A percentile compares a stretch with the other conserved stretches of the same genome.
Conservation (phyloP, 2,329 filamentous ascomycete genomes). For the Aspergillus calidoustus region DNA sequence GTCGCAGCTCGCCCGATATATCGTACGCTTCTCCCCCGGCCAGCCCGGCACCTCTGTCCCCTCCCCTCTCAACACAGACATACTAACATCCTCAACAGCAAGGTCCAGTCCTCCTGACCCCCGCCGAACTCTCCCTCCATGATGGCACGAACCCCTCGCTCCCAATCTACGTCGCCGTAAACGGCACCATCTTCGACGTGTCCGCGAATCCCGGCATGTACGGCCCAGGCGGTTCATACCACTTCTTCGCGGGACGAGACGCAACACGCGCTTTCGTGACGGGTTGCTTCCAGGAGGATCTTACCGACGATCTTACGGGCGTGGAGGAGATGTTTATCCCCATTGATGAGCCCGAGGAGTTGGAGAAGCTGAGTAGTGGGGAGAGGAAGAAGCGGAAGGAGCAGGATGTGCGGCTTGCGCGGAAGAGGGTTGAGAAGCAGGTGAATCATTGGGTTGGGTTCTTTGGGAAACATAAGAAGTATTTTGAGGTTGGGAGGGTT, state of each 20-base stretch:
- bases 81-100: conserved; percentile 35
- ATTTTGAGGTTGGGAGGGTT: conserved; percentile 78
- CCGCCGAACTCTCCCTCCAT: conserved; percentile 72
- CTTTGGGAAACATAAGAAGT: conserved; percentile 79
- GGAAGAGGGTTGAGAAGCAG: conserved; percentile 66
- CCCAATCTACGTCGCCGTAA: conserved; percentile 88
- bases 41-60: background rate
- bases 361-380: conserved; percentile 38
- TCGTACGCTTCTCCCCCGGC: conserved; percentile 56
- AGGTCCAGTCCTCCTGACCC: conserved; percentile 72
- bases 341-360: conserved; percentile 62
- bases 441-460: conserved; percentile 83
- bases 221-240: conserved; percentile 83
- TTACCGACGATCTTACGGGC: conserved; percentile 81
- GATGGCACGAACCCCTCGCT: conserved; percentile 75
- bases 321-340: conserved; percentile 82
- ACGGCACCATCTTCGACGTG: conserved; percentile 70
- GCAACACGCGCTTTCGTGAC: conserved; percentile 89
- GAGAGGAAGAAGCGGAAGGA: conserved; percentile 59
- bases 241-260: conserved; percentile 84
- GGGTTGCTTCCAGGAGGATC: conserved; percentile 86
- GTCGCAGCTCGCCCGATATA: conserved; percentile 62
- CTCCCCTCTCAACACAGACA: conserved; percentile 1
- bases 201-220: conserved; percentile 62
- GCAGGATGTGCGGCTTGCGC: conserved; percentile 68